phyloP scores from a whole-genome alignment of 1,284 basidiomycete genomes.

The Trametes polyzona region DNA sequence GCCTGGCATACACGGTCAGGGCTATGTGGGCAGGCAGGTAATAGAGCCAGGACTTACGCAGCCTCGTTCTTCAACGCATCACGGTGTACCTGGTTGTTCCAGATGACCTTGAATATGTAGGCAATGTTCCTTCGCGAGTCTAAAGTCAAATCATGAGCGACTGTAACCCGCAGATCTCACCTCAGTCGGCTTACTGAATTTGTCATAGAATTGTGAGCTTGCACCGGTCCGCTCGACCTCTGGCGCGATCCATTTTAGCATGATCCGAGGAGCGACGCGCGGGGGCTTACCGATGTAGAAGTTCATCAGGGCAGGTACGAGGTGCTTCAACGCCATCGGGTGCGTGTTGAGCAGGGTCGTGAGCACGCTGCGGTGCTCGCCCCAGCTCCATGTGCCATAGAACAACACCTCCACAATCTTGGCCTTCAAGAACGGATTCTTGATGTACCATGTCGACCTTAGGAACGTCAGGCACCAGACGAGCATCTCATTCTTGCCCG shows the following conservation, averaged over 20 bases:
- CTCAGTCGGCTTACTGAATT: slow-evolving; percentile 75
- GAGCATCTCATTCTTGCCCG: slow-evolving; percentile 88
- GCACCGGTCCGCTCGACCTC: slow-evolving; percentile 98
- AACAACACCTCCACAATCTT: slow-evolving; percentile 95
- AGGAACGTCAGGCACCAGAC: slow-evolving; percentile 92
- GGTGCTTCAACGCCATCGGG: slow-evolving; percentile 82
- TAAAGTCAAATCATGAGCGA: slow-evolving; percentile 29
- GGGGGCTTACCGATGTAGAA: slow-evolving; percentile 86
- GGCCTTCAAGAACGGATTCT: slow-evolving; percentile 98
- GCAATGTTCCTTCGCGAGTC: slow-evolving; percentile 84
- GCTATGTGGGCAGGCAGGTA: neutral
- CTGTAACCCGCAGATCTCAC: neutral
- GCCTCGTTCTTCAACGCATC: slow-evolving; percentile 82
- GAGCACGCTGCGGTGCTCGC: slow-evolving; percentile 78
- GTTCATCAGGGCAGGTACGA: slow-evolving; percentile 91
- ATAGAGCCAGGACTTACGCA: slow-evolving; percentile 50
- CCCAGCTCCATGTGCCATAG: slow-evolving; percentile 80
- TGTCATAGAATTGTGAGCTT: slow-evolving; percentile 98
- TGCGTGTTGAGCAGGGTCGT: slow-evolving; percentile 86
- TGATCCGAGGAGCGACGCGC: neutral
- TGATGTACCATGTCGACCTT: slow-evolving; percentile 95
- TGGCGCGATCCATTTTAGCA: slow-evolving; percentile 34
- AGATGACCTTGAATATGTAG: slow-evolving; percentile 84
- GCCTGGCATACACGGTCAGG: slow-evolving; percentile 45
- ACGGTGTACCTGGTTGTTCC: slow-evolving; percentile 88